Conservation (phyloP, 2,329 filamentous ascomycete species). For the Anthostomella pinea region DNA sequence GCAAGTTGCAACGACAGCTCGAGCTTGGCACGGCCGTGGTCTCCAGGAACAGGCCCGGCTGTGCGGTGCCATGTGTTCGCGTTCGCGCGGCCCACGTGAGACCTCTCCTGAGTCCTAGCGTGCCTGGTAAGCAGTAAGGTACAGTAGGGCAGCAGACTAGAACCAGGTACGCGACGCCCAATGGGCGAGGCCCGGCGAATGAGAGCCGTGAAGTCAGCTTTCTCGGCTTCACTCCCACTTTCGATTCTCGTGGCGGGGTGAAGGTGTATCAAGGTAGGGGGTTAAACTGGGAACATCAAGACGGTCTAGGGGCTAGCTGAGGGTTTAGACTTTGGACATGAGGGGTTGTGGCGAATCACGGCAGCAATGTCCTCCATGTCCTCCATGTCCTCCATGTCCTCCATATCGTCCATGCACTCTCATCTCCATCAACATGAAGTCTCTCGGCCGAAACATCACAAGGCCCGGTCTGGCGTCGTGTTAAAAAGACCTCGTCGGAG, state of each 20-base stretch:
- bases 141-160: slow-evolving; percentile 12
- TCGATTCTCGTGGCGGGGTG: not conserved
- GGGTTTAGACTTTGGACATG: not conserved
- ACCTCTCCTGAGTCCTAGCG: slow-evolving; percentile 9
- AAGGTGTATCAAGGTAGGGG: not conserved
- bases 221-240: not conserved
- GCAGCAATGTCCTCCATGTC: not conserved
- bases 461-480: no score
- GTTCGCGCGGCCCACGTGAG: slow-evolving; percentile 6
- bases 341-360: not conserved
- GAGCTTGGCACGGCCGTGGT: not conserved
- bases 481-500: no score
- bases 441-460: slow-evolving; percentile 6
- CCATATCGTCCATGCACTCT: not conserved
- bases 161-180: slow-evolving; percentile 22
- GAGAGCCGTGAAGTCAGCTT: slow-evolving; percentile 8
- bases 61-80: slow-evolving; percentile 27
- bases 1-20: no score
- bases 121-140: slow-evolving; percentile 17
- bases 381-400: not conserved
- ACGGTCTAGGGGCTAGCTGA: not conserved
- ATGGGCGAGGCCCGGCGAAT: slow-evolving; percentile 15
- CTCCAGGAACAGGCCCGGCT: slow-evolving; percentile 21
- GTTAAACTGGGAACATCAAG: not conserved
- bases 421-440: not conserved